Conservation (phyloP, 352 stramenopile species). For the Phytophthora syringae region DNA sequence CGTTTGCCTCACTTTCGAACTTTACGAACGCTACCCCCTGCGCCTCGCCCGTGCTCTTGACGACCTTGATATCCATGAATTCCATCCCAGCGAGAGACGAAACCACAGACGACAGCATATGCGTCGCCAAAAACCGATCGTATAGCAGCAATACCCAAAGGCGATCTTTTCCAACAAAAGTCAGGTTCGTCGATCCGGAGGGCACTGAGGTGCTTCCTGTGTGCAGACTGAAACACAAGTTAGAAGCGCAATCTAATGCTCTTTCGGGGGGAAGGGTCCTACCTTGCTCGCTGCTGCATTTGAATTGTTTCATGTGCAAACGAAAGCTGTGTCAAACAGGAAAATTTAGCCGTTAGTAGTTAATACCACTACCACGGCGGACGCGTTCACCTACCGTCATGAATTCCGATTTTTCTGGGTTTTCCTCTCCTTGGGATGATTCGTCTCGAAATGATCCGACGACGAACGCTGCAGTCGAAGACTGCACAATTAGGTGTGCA, state of each 20-base stretch:
- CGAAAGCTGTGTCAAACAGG: slow-evolving; percentile 39
- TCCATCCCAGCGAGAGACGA: slow-evolving; percentile 72
- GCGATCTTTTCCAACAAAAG: slow-evolving; percentile 30
- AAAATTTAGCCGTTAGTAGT: slow-evolving; percentile 9
- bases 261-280: slow-evolving; percentile 12
- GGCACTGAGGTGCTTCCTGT: slow-evolving; percentile 11
- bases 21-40: slow-evolving; percentile 82
- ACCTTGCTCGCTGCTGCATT: slow-evolving; percentile 19
- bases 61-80: slow-evolving; percentile 85
- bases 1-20: slow-evolving; percentile 62
- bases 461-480: slow-evolving; percentile 54
- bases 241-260: background rate
- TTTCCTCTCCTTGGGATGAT: slow-evolving; percentile 37
- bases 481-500: slow-evolving; percentile 25
- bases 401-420: slow-evolving; percentile 46
- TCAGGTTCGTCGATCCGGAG: slow-evolving; percentile 6
- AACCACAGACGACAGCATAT: slow-evolving; percentile 67
- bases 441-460: slow-evolving; percentile 64
- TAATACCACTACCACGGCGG: background rate
- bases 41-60: slow-evolving; percentile 61
- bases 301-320: slow-evolving; percentile 49
- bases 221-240: background rate
- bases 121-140: slow-evolving; percentile 63
- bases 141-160: slow-evolving; percentile 80
- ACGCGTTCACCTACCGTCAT: slow-evolving; percentile 50